Evolutionary conservation across 805 yeast genomes (phyloP), one percentile per base, ranked within the genome.

Genomic region (Grigorovia jiainica): DNA sequence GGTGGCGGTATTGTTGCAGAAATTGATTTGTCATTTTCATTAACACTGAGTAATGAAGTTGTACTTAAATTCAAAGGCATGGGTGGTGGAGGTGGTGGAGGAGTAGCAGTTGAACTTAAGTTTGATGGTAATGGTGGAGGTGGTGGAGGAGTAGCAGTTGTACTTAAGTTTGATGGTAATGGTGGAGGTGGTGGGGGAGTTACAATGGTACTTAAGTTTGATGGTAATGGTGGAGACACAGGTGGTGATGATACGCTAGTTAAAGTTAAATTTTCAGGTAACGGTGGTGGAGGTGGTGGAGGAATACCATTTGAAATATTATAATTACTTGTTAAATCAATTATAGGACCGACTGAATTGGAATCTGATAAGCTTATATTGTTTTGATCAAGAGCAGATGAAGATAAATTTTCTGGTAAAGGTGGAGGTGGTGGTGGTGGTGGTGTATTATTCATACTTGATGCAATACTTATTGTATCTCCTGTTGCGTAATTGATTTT

Each of bases 41-140:
- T n/a, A n/a, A n/a, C n/a, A n/a, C n/a, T n/a, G n/a, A n/a, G n/a
- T n/a, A n/a, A n/a, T n/a, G n/a, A n/a, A n/a, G n/a, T n/a, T n/a
- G n/a, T n/a, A n/a, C n/a, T n/a, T n/a, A n/a, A n/a, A n/a, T n/a
- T n/a, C n/a, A n/a, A n/a, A n/a, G n/a, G n/a, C n/a, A n/a, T n/a
- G n/a, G n/a, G n/a, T n/a, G 64, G 65, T 10, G 69, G 63, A 24
- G 57, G 53, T 10, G 51, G 55, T 11, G 60, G 60, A 7, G 66
- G 64, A 1, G 68, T 50, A 3, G 50, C 50, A 13, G 48, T 45
- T 15, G 54, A 47, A 4, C 50, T 51, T 20, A 47, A 27, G 11
- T 39, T 19, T n/a, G 43, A 41, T 7, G 55, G 52, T 7, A 47
- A 42, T 2, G 45, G 13, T n/a, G 35, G 18, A 45, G 40, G 19